phyloP scores from a whole-genome alignment of 805 yeast species.

The Yarrowia keelungensis region DNA sequence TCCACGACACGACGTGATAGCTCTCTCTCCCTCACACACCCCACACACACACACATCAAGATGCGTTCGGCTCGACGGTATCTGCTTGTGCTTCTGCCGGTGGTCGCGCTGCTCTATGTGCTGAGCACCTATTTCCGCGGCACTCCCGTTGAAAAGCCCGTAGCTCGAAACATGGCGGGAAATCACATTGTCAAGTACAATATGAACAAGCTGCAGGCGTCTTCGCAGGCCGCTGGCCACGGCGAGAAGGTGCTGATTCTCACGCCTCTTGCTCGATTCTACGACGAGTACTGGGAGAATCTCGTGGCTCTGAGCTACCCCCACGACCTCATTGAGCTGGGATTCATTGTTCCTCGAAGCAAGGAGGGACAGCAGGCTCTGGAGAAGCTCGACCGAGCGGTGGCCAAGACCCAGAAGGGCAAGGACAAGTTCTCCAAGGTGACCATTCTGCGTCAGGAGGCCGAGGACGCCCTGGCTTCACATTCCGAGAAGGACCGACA shows the following conservation, averaged over 20 bases:
- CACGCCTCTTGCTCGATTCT: constrained; percentile 89
- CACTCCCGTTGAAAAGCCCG: constrained; percentile 38
- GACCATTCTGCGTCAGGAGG: constrained; percentile 92
- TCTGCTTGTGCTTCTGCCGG: constrained; percentile 32
- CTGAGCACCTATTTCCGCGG: constrained; percentile 29
- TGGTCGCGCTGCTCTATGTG: constrained; percentile 34
- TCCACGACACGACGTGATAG: constrained; percentile 6
- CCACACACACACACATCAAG: constrained; percentile 6
- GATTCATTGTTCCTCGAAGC: constrained; percentile 88
- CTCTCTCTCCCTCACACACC: neutral
- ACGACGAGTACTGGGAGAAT: constrained; percentile 88
- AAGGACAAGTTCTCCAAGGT: constrained; percentile 78
- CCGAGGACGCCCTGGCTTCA: constrained; percentile 70
- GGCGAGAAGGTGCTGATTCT: constrained; percentile 84
- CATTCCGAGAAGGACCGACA: constrained; percentile 90
- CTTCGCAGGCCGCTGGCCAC: constrained; percentile 73
- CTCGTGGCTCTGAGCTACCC: constrained; percentile 78
- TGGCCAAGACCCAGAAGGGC: constrained; percentile 72
- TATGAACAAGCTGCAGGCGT: constrained; percentile 76
- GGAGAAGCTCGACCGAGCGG: constrained; percentile 72
- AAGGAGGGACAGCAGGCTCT: constrained; percentile 82
- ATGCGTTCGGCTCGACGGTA: constrained; percentile 39
- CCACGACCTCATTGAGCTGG: constrained; percentile 81
- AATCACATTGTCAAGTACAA: constrained; percentile 66
- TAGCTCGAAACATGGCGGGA: constrained; percentile 41